These are phyloP conservation scores for Xylariaceae sp. DNA, from an alignment of 2,329 filamentous ascomycete species.

Conservation along the genomic window DNA sequence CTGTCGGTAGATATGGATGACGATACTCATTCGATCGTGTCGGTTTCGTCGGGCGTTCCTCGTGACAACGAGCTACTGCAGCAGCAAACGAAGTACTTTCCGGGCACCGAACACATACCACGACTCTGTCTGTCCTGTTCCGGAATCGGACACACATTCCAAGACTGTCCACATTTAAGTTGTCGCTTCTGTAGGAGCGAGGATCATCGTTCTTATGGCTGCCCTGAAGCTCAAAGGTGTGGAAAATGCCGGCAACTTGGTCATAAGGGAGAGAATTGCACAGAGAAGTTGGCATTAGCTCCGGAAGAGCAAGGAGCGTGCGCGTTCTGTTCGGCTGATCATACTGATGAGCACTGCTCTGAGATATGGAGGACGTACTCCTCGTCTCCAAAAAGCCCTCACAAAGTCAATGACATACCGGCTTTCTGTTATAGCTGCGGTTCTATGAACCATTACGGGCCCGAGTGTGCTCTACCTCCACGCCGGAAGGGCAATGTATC, in stretches of 20 bases:
- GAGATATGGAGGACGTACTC: slow-evolving; percentile 56
- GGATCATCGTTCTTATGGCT: slow-evolving; percentile 46
- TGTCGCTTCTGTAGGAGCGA: slow-evolving; percentile 46
- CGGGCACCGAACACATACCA: slow-evolving; percentile 38
- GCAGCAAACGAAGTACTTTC: slow-evolving; percentile 48
- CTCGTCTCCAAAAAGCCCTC: slow-evolving; percentile 34
- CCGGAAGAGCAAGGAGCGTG: slow-evolving; percentile 55
- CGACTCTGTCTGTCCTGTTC: slow-evolving; percentile 50
- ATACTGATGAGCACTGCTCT: slow-evolving; percentile 57
- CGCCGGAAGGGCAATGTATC: slow-evolving; percentile 12
- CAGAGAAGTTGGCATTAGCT: slow-evolving; percentile 49
- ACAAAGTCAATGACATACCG: slow-evolving; percentile 46
- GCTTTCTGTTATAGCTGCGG: slow-evolving; percentile 56
- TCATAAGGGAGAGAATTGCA: slow-evolving; percentile 48
- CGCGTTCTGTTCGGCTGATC: slow-evolving; percentile 55
- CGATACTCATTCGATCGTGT: slow-evolving; percentile 4
- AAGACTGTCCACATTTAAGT: slow-evolving; percentile 38
- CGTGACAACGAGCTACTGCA: slow-evolving; percentile 28
- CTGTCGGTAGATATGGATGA: background rate
- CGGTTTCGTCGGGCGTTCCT: background rate
- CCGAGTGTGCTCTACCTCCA: slow-evolving; percentile 44
- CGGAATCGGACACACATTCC: slow-evolving; percentile 39
- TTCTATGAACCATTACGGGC: slow-evolving; percentile 48
- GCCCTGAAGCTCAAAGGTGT: slow-evolving; percentile 48
- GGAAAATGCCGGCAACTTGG: slow-evolving; percentile 59